Conservation (phyloP, 169 alveolate genomes). For the Plasmodium billcollinsi region DNA sequence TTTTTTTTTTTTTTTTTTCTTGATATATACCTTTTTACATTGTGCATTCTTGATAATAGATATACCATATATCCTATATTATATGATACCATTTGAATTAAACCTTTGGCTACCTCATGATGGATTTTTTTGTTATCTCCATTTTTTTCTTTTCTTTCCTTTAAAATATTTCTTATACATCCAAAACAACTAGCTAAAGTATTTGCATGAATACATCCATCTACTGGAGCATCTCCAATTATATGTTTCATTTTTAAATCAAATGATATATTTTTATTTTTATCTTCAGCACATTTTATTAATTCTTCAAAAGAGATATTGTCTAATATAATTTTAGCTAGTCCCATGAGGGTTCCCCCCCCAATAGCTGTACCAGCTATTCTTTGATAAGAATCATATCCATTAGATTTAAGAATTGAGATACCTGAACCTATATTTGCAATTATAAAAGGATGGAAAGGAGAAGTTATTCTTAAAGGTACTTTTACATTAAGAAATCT, state of each 20-base stretch:
- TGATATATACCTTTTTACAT: constrained; percentile 81
- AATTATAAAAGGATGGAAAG: constrained; percentile 87
- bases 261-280: constrained; percentile 80
- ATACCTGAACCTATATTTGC: constrained; percentile 95
- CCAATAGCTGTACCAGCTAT: constrained; percentile 94
- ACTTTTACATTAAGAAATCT: constrained; percentile 76
- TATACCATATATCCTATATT: constrained; percentile 92
- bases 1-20: background rate
- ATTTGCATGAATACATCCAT: constrained; percentile 82
- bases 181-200: constrained; percentile 89
- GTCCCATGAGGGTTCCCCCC: constrained; percentile 94
- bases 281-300: constrained; percentile 81
- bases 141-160: constrained; percentile 8
- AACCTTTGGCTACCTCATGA: constrained; percentile 90
- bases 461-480: constrained; percentile 74
- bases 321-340: constrained; percentile 88
- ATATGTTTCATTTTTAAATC: constrained; percentile 81
- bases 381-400: background rate
- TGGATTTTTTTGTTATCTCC: constrained; percentile 23
- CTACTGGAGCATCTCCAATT: constrained; percentile 81
- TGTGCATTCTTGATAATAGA: constrained; percentile 87
- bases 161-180: constrained; percentile 66
- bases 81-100: constrained; percentile 90
- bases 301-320: constrained; percentile 89
- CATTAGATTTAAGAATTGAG: constrained; percentile 88